phyloP scores from a whole-genome alignment of 2,329 filamentous ascomycete genomes.

The Calonectria hongkongensis region DNA sequence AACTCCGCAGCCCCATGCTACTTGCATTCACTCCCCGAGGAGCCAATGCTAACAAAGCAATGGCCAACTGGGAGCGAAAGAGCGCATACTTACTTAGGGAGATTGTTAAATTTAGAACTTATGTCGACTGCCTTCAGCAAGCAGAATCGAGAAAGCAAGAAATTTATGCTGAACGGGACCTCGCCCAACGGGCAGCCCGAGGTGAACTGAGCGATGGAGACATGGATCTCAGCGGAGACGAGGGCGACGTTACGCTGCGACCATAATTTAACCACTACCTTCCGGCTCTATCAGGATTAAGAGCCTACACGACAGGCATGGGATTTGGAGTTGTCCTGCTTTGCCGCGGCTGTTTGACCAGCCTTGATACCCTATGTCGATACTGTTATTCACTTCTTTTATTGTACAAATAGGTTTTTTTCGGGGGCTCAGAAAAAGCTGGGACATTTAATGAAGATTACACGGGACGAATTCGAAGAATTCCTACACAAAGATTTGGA shows the following conservation, averaged over 20 bases:
- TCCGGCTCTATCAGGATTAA: conserved; percentile 15
- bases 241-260: conserved; percentile 60
- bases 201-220: conserved; percentile 67
- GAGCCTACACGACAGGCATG: conserved; percentile 41
- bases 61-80: conserved; percentile 98
- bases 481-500: conserved; percentile 36
- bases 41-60: conserved; percentile 86
- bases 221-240: conserved; percentile 59
- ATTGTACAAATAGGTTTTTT: conserved; percentile 46
- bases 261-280: conserved; percentile 51
- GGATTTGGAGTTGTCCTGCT: conserved; percentile 43
- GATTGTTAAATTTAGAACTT: conserved; percentile 97
- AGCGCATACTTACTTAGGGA: conserved; percentile 92
- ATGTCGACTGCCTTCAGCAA: conserved; percentile 88
- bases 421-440: conserved; percentile 23
- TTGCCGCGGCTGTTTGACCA: conserved; percentile 38
- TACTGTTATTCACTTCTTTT: conserved; percentile 47
- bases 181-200: conserved; percentile 68
- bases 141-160: conserved; percentile 82
- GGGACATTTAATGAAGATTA: conserved; percentile 41
- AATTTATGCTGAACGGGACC: conserved; percentile 79
- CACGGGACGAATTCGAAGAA: conserved; percentile 29
- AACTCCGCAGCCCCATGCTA: conserved; percentile 89
- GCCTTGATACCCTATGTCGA: conserved; percentile 51
- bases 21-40: conserved; percentile 92